These are phyloP conservation scores for Neocatenulostroma microsporum DNA, from an alignment of 2,329 filamentous ascomycete genomes.

Conservation along the genomic window DNA sequence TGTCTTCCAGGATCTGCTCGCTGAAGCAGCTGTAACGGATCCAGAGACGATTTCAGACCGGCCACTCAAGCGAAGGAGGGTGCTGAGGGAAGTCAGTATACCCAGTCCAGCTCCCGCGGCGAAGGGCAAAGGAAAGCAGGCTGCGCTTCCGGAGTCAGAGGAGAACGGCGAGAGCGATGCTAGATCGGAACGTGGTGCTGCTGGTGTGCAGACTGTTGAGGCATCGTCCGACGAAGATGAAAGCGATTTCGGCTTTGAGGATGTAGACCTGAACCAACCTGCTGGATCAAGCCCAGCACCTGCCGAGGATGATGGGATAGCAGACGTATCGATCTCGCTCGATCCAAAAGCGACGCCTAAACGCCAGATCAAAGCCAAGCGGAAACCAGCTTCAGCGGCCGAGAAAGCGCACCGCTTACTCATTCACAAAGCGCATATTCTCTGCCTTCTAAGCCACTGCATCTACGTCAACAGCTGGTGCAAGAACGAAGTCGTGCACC, in stretches of 20 bases:
- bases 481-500: slow-evolving; percentile 44
- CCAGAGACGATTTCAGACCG: slow-evolving; percentile 10
- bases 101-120: neutral
- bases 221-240: slow-evolving; percentile 42
- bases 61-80: slow-evolving; percentile 23
- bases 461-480: slow-evolving; percentile 79
- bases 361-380: slow-evolving; percentile 29
- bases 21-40: slow-evolving; percentile 17
- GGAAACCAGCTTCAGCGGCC: slow-evolving; percentile 47
- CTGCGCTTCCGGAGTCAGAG: neutral
- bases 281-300: slow-evolving; percentile 17
- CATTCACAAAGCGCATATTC: slow-evolving; percentile 77
- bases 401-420: slow-evolving; percentile 59
- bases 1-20: slow-evolving; percentile 25
- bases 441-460: slow-evolving; percentile 74
- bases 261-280: slow-evolving; percentile 43
- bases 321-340: slow-evolving; percentile 37
- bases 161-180: too few species aligned
- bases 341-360: slow-evolving; percentile 29
- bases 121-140: slow-evolving; percentile 1
- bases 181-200: neutral
- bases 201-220: slow-evolving; percentile 21
- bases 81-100: slow-evolving; percentile 6
- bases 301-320: slow-evolving; percentile 25
- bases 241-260: slow-evolving; percentile 57